Percentiles rank a stretch among this genome's conserved stretches.
phyloP scores from a whole-genome alignment of 1,284 basidiomycete genomes.

The Prillingera fragicola region DNA sequence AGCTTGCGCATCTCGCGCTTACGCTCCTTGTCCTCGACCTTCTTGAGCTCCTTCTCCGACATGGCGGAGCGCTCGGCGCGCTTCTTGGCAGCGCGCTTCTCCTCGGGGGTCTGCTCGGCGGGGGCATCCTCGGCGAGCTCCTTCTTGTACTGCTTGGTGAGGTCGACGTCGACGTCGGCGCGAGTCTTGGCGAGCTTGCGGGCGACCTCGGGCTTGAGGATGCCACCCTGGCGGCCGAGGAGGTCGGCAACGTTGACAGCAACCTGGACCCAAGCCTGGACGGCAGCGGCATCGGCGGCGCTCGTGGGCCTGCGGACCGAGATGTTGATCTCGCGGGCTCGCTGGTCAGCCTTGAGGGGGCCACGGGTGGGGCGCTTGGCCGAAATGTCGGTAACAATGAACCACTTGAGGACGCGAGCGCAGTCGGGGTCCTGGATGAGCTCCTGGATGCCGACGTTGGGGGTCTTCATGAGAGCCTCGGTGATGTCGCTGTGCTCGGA shows the following conservation, averaged over 20 bases:
- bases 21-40: constrained; percentile 51
- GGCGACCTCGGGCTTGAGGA: constrained; percentile 70
- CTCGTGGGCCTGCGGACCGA: constrained; percentile 58
- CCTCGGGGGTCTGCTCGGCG: constrained; percentile 53
- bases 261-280: constrained; percentile 59
- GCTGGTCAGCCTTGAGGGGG: constrained; percentile 52
- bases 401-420: constrained; percentile 59
- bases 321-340: constrained; percentile 67
- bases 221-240: constrained; percentile 50
- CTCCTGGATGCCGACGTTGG: constrained; percentile 55
- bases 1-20: constrained; percentile 43
- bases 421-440: constrained; percentile 57
- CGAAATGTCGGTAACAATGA: constrained; percentile 77
- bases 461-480: constrained; percentile 66
- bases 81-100: constrained; percentile 63
- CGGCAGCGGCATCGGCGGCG: constrained; percentile 51
- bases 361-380: constrained; percentile 57
- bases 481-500: constrained; percentile 74
- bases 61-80: constrained; percentile 67
- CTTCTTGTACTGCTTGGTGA: constrained; percentile 43
- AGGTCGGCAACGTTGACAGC: constrained; percentile 69
- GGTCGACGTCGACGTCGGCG: constrained; percentile 58
- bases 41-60: constrained; percentile 75
- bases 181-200: constrained; percentile 65
- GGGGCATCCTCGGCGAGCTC: constrained; percentile 58